These are phyloP conservation scores for Ophiocordyceps robertsii DNA, from an alignment of 2,329 filamentous ascomycete species.

Conservation along the genomic window DNA sequence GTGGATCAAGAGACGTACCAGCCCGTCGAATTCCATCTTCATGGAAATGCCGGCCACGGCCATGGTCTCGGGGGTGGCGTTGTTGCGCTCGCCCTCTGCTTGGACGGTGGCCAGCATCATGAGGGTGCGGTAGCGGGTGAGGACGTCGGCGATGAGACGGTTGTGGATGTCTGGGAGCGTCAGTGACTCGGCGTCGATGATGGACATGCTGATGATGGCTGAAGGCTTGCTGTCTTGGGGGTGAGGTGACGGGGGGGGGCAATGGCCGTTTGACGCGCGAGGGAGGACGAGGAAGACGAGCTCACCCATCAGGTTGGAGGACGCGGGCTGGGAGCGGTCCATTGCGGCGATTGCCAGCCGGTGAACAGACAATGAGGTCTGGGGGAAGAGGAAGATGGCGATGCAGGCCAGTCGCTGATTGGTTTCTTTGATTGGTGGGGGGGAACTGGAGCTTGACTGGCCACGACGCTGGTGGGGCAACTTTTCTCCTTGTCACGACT, in stretches of 20 bases:
- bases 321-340: slow-evolving; percentile 18
- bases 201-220: neutral
- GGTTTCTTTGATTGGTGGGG: no score
- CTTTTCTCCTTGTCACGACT: no score
- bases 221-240: no score
- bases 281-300: neutral
- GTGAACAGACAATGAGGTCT: no score
- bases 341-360: slow-evolving; percentile 9
- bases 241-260: neutral
- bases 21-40: slow-evolving; percentile 30
- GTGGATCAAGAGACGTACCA: slow-evolving; percentile 13
- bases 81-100: slow-evolving; percentile 23
- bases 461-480: no score
- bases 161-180: slow-evolving; percentile 26
- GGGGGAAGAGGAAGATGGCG: neutral
- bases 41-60: slow-evolving; percentile 29
- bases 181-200: neutral
- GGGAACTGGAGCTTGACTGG: no score
- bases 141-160: slow-evolving; percentile 29
- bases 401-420: no score
- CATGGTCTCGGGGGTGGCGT: slow-evolving; percentile 25
- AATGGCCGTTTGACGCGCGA: no score
- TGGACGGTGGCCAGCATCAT: slow-evolving; percentile 30
- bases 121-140: slow-evolving; percentile 28
- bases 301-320: slow-evolving; percentile 23